Percentiles rank a stretch among this genome's conserved stretches.
phyloP scores from a whole-genome alignment of 1,139 yeast genomes.

The Yarrowia galli region DNA sequence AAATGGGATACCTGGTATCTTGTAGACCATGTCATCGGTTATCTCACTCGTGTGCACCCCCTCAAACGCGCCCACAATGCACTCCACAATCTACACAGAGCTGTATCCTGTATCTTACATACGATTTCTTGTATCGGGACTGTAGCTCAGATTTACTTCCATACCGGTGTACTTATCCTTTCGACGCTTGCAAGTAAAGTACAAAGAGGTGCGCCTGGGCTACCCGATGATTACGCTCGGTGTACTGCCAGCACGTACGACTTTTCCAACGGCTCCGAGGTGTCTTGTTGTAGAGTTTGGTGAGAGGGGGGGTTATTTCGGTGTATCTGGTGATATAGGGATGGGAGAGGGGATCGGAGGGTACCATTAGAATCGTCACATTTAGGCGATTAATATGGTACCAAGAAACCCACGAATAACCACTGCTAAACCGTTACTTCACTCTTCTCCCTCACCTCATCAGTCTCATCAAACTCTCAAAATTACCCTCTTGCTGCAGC shows the following conservation, averaged over 20 bases:
- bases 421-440: no score
- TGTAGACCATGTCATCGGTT: no score
- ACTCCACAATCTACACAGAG: conserved; percentile 6
- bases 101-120: neutral
- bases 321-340: no score
- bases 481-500: conserved; percentile 2
- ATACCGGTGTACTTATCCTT: conserved; percentile 9
- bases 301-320: no score
- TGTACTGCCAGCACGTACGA: conserved; percentile 36
- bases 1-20: no score
- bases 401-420: no score
- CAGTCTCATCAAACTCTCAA: conserved; percentile 31
- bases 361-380: no score
- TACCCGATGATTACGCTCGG: conserved; percentile 12
- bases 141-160: conserved; percentile 25
- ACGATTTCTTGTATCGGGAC: neutral
- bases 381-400: no score
- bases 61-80: neutral
- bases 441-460: neutral
- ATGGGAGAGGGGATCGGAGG: no score
- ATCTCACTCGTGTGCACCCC: no score
- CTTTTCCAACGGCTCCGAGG: conserved; percentile 30
- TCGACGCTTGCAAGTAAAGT: conserved; percentile 9
- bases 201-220: conserved; percentile 30
- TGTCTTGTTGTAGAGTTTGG: neutral